Evolutionary conservation across 257 asterid species (phyloP).

Genomic region (Nicotiana sylvestris): DNA sequence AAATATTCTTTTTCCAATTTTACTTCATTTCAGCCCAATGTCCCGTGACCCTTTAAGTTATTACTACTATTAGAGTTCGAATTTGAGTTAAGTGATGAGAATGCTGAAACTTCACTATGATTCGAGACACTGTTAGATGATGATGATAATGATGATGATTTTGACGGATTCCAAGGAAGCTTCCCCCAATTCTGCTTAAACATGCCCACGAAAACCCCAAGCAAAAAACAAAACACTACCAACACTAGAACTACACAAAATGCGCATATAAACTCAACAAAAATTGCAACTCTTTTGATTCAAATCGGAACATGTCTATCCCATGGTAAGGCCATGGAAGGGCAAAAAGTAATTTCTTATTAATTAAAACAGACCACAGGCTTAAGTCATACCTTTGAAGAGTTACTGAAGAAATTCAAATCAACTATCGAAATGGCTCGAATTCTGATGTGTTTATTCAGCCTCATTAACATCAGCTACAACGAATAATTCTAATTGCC

Average conservation of each 20-base stretch:
- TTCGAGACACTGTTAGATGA: neutral
- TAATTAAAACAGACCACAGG: neutral
- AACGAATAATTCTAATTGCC: too few species aligned
- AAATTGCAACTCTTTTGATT: neutral
- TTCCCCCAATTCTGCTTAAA: constrained; percentile 21
- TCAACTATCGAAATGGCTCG: neutral
- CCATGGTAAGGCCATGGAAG: neutral
- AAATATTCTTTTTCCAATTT: too few species aligned
- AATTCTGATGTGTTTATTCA: neutral
- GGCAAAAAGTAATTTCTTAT: neutral
- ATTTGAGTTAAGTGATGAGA: constrained; percentile 10
- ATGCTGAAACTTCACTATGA: constrained; percentile 1
- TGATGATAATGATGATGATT: neutral
- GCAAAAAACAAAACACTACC: neutral
- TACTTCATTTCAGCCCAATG: too few species aligned
- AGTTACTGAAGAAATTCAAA: neutral
- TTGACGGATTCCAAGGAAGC: constrained; percentile 23
- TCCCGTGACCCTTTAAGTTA: neutral
- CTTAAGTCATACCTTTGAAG: neutral
- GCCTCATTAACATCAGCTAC: too few species aligned
- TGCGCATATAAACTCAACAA: neutral
- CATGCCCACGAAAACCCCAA: constrained; percentile 13
- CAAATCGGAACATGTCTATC: neutral
- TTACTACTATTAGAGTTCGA: constrained; percentile 1
- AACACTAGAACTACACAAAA: neutral